These are phyloP conservation scores for Metschnikowia shivogae DNA, from an alignment of 805 yeast species.

Conservation along the genomic window DNA sequence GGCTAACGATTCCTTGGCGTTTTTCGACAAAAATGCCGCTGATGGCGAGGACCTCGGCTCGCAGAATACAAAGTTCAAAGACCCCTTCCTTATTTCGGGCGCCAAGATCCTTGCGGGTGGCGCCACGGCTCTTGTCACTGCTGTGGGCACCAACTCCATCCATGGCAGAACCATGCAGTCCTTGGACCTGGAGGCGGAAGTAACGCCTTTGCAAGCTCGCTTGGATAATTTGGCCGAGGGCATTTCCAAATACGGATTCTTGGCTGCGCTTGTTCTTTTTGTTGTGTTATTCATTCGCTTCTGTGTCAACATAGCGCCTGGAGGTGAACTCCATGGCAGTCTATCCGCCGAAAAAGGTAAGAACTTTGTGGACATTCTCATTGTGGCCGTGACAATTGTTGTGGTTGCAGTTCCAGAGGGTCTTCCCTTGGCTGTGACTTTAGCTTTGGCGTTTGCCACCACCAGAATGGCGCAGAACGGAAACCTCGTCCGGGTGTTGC, in stretches of 20 bases:
- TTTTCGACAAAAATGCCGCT: conserved; percentile 25
- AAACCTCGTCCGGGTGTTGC: conserved; percentile 87
- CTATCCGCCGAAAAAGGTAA: conserved; percentile 76
- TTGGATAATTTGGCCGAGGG: conserved; percentile 82
- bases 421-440: conserved; percentile 92
- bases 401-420: conserved; percentile 99
- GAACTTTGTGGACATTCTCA: conserved; percentile 76
- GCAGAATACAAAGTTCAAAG: conserved; percentile 45
- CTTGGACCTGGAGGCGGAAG: conserved; percentile 68
- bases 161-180: conserved; percentile 90
- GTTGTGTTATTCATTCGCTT: conserved; percentile 75
- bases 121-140: conserved; percentile 81
- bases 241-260: conserved; percentile 89
- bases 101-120: conserved; percentile 83
- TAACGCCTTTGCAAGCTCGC: conserved; percentile 85
- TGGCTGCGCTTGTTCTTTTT: conserved; percentile 80
- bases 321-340: conserved; percentile 41
- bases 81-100: conserved; percentile 88
- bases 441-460: conserved; percentile 96
- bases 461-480: conserved; percentile 97
- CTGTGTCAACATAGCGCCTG: conserved; percentile 54
- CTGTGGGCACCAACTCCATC: conserved; percentile 85
- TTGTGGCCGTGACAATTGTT: conserved; percentile 85
- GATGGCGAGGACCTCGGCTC: conserved; percentile 39
- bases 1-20: conserved; percentile 40